Conservation (phyloP, 2,329 filamentous ascomycete genomes). For the Sarocladiaceae sp. region DNA sequence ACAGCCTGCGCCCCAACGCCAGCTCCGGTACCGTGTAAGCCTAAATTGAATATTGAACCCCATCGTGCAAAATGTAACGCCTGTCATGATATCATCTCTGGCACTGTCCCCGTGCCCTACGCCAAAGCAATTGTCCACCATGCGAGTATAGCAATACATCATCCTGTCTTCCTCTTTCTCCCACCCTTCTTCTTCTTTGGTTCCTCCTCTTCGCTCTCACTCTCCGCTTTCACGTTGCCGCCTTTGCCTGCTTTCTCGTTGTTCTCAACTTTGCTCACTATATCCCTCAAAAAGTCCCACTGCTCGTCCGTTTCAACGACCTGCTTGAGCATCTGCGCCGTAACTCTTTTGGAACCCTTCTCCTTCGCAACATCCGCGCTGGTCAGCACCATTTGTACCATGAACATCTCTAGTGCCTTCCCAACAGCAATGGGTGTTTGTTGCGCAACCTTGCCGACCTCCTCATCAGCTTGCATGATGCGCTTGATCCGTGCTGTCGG, state of each 20-base stretch:
- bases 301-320: constrained; percentile 86
- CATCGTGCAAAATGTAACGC: constrained; percentile 5
- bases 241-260: constrained; percentile 42
- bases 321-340: constrained; percentile 85
- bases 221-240: constrained; percentile 34
- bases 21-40: constrained; percentile 1
- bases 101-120: no score
- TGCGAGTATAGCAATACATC: not conserved
- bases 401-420: constrained; percentile 95
- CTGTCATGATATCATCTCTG: constrained; percentile 8
- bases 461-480: constrained; percentile 99
- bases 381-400: constrained; percentile 89
- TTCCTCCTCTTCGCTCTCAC: constrained; percentile 51
- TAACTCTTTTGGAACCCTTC: constrained; percentile 84
- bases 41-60: not conserved
- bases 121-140: not conserved
- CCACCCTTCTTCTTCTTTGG: constrained; percentile 44
- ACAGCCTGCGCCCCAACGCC: not conserved
- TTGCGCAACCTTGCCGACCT: constrained; percentile 96
- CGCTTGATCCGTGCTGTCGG: constrained; percentile 96
- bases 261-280: constrained; percentile 75
- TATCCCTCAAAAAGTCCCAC: constrained; percentile 90
- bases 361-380: constrained; percentile 79
- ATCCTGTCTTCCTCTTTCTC: constrained; percentile 44
- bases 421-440: constrained; percentile 94